Evolutionary conservation across 176 grass and related monocot genomes (phyloP).

Genomic region (Triticum timopheevii): DNA sequence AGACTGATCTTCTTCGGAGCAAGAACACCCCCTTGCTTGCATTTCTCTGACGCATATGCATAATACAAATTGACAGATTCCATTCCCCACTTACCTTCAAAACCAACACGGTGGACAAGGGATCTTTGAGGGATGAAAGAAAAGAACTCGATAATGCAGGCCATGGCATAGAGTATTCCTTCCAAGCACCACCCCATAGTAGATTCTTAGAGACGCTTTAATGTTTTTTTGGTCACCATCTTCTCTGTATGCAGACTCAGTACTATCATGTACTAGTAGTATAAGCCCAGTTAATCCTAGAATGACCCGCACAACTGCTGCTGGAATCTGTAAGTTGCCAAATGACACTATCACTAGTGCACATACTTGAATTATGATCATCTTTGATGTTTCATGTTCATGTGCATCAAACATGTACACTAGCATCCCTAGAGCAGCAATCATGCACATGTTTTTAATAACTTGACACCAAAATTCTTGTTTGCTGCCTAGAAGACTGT

Average conservation of each 20-base stretch:
- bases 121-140: background rate
- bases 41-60: background rate
- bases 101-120: background rate
- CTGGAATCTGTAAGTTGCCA: conserved; percentile 7
- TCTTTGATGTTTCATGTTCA: background rate
- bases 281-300: background rate
- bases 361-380: background rate
- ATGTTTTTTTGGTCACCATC: no score
- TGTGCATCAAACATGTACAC: background rate
- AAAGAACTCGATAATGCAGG: background rate
- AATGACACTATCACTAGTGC: background rate
- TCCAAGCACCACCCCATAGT: background rate
- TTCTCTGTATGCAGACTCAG: no score
- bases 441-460: background rate
- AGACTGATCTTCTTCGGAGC: conserved; percentile 14
- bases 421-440: background rate
- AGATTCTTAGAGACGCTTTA: no score
- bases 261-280: no score
- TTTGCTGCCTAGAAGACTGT: background rate
- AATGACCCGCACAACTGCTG: background rate
- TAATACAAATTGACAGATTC: conserved; percentile 8
- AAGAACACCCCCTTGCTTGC: background rate
- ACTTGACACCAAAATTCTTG: background rate
- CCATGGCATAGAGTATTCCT: background rate
- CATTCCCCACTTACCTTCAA: background rate